Conservation (phyloP, 2,329 filamentous ascomycete genomes). For the Cordyceps farinosa region DNA sequence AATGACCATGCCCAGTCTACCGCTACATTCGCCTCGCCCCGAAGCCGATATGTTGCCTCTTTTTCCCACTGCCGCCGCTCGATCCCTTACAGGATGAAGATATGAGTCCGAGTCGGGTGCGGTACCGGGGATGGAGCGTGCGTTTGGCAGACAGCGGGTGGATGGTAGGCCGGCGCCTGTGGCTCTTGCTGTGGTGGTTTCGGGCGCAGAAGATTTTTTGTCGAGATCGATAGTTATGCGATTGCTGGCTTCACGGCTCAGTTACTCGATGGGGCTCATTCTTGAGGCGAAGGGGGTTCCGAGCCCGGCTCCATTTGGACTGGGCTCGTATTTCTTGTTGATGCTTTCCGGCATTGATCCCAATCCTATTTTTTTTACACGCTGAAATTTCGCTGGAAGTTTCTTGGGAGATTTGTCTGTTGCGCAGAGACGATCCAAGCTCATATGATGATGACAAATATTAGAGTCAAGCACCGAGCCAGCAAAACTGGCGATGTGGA, state of each 20-base stretch:
- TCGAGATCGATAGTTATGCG: conserved; percentile 98
- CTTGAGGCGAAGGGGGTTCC: conserved; percentile 87
- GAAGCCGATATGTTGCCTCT: conserved; percentile 16
- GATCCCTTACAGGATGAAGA: conserved; percentile 72
- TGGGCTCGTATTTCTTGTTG: conserved; percentile 12
- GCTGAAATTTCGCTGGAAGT: conserved; percentile 22
- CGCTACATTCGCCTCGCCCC: conserved; percentile 40
- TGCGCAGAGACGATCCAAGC: conserved; percentile 15
- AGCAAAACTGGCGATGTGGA: conserved; percentile 17
- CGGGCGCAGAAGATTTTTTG: conserved; percentile 65
- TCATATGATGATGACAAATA: conserved; percentile 25
- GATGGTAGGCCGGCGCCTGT: conserved; percentile 44
- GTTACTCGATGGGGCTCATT: conserved; percentile 99
- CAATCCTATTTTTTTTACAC: conserved; percentile 21
- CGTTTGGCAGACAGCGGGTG: conserved; percentile 28
- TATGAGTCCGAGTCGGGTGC: conserved; percentile 66
- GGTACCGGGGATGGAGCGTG: conserved; percentile 25
- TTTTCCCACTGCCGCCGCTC: conserved; percentile 29
- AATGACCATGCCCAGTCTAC: conserved; percentile 36
- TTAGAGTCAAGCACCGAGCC: conserved; percentile 27
- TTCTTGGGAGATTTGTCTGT: conserved; percentile 11
- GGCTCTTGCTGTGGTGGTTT: conserved; percentile 42
- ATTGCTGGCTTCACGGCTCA: conserved; percentile 63
- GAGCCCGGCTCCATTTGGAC: conserved; percentile 19
- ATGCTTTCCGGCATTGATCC: conserved; percentile 18